Evolutionary conservation across 2,329 filamentous ascomycete genomes (phyloP).

Genomic region (Aspergillus sp.): DNA sequence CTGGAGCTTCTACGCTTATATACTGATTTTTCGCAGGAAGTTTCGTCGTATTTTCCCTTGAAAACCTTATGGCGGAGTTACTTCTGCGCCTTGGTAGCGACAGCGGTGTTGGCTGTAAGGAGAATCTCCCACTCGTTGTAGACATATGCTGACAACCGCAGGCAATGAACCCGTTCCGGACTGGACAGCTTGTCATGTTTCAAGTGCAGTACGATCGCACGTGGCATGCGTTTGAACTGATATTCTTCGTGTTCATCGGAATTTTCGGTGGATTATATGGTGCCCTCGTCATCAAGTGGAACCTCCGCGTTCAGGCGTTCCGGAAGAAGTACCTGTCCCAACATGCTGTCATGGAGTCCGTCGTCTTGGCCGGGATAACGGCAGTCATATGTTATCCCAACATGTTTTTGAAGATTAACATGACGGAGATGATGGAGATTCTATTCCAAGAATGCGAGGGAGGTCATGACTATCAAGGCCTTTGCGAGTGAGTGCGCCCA

Average conservation of each 20-base stretch:
- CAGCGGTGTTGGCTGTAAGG: conserved; percentile 74
- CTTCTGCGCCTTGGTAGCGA: conserved; percentile 94
- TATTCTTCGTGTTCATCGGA: conserved; percentile 90
- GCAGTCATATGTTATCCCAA: conserved; percentile 97
- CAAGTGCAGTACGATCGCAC: conserved; percentile 92
- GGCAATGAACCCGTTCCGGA: conserved; percentile 96
- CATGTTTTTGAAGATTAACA: conserved; percentile 90
- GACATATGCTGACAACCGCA: conserved; percentile 20
- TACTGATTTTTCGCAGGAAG: conserved; percentile 58
- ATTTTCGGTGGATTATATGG: conserved; percentile 94
- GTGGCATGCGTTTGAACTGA: conserved; percentile 96
- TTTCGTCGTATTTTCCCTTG: conserved; percentile 92
- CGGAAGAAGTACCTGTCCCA: conserved; percentile 85
- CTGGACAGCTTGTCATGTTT: conserved; percentile 98
- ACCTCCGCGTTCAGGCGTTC: conserved; percentile 85
- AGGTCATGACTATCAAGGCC: conserved; percentile 79
- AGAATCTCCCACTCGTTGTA: conserved; percentile 5
- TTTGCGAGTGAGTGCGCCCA: conserved; percentile 67
- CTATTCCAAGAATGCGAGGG: conserved; percentile 92
- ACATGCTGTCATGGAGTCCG: conserved; percentile 84
- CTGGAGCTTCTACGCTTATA: not conserved
- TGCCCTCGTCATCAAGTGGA: conserved; percentile 97
- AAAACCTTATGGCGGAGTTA: conserved; percentile 99
- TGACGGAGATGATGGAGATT: conserved; percentile 99
- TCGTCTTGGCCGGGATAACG: conserved; percentile 76